Evolutionary conservation across 257 asterid species (phyloP).

Genomic region (Buddleja alternifolia): DNA sequence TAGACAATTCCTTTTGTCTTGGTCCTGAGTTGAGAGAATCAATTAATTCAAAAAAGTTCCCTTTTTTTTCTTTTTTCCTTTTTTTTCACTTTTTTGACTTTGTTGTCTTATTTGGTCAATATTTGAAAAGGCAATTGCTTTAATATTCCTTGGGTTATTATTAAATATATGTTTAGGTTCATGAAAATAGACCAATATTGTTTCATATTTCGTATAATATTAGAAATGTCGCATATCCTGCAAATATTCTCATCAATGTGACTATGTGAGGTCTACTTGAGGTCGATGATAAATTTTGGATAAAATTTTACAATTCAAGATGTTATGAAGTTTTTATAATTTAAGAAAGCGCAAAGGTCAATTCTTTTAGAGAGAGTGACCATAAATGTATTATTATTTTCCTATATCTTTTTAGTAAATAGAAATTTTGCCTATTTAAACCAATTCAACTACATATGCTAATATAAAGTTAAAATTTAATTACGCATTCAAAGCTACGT

Average conservation of each 20-base stretch:
- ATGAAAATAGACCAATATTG: background rate
- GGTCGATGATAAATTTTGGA: background rate
- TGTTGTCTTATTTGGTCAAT: background rate
- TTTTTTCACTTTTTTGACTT: background rate
- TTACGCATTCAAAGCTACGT: too few relatives aligned
- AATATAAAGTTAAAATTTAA: too few relatives aligned
- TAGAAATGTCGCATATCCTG: too few relatives aligned
- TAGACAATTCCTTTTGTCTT: constrained; percentile 33
- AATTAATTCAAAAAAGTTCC: constrained; percentile 10
- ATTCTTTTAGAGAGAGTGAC: too few relatives aligned
- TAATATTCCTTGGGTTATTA: background rate
- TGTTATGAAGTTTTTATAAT: background rate
- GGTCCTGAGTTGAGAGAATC: constrained; percentile 26
- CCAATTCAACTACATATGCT: too few relatives aligned
- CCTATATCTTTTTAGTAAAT: too few relatives aligned
- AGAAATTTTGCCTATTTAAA: too few relatives aligned
- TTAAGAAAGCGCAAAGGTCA: background rate
- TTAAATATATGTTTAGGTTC: background rate
- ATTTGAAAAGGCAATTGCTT: background rate
- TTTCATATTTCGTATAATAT: background rate
- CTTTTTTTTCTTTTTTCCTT: background rate
- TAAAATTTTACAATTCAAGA: background rate
- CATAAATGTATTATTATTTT: too few relatives aligned
- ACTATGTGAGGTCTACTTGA: background rate
- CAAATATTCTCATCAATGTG: background rate